phyloP scores from a whole-genome alignment of 202 grass and related monocot genomes.

The Schoenoplectus tabernaemontani region DNA sequence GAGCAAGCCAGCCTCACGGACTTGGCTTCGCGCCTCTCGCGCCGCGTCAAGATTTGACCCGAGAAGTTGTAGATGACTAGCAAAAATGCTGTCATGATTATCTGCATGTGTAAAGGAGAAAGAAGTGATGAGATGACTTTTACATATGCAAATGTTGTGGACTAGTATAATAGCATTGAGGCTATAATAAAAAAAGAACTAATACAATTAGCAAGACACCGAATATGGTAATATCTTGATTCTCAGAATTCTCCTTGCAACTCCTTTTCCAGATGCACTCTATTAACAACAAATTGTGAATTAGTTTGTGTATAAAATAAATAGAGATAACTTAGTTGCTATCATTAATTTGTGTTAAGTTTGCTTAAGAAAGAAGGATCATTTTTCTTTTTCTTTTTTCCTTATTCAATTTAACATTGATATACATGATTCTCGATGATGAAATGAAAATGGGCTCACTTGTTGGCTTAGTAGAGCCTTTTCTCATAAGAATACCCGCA shows the following conservation, averaged over 20 bases:
- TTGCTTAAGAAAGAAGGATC: not conserved
- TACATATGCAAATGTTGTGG: not conserved
- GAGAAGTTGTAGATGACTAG: constrained; percentile 93
- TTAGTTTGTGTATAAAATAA: not conserved
- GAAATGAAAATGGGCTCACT: constrained; percentile 44
- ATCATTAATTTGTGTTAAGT: not conserved
- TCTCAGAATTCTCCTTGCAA: constrained; percentile 63
- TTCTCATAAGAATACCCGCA: constrained; percentile 76
- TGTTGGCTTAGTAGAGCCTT: constrained; percentile 48
- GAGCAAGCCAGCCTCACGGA: constrained; percentile 80
- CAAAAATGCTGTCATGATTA: constrained; percentile 55
- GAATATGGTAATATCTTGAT: constrained; percentile 90
- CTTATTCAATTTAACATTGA: not conserved
- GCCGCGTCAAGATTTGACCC: constrained; percentile 62
- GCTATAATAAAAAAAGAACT: not conserved
- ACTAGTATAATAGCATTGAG: constrained; percentile 2
- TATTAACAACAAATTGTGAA: constrained; percentile 13
- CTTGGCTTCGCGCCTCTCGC: constrained; percentile 74
- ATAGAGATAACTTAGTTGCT: not conserved
- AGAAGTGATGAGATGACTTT: not conserved
- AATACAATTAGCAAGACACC: constrained; percentile 69
- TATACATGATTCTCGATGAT: not conserved
- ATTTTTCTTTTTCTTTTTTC: not conserved
- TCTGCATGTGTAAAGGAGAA: constrained; percentile 22
- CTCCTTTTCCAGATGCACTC: constrained; percentile 70